These are phyloP conservation scores for Plasmodium billcollinsi DNA, from an alignment of 169 alveolate species.

Conservation along the genomic window DNA sequence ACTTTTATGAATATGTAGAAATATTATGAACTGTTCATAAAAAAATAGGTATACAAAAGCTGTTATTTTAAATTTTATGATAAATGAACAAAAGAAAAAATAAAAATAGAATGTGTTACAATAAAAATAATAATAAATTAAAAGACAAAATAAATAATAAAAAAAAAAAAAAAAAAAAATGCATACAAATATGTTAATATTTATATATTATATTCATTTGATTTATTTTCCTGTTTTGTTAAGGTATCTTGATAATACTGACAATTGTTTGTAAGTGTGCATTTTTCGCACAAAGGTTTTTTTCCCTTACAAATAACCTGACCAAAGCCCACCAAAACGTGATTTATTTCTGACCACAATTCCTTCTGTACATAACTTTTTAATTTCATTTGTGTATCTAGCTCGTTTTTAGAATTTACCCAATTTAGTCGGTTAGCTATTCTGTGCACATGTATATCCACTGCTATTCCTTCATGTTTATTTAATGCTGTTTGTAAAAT, in stretches of 20 bases:
- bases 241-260: conserved; percentile 42
- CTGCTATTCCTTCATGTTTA: conserved; percentile 93
- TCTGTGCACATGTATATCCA: conserved; percentile 94
- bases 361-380: conserved; percentile 90
- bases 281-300: conserved; percentile 80
- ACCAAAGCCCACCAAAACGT: conserved; percentile 96
- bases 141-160: no score
- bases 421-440: conserved; percentile 90
- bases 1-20: not conserved
- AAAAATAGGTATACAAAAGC: not conserved
- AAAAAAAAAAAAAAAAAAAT: no score
- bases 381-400: conserved; percentile 91
- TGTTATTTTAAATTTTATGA: no score
- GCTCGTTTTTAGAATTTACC: conserved; percentile 95
- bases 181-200: not conserved
- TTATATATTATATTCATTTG: not conserved
- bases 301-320: conserved; percentile 92
- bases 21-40: conserved; percentile 45
- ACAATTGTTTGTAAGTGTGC: conserved; percentile 45
- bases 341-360: conserved; percentile 94
- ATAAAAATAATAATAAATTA: no score
- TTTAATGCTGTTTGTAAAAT: conserved; percentile 90
- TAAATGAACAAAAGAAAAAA: no score
- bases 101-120: no score
- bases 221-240: not conserved